Evolutionary conservation across 768 basidiomycete species (phyloP).

Genomic region (Lactifluus pinguis): DNA sequence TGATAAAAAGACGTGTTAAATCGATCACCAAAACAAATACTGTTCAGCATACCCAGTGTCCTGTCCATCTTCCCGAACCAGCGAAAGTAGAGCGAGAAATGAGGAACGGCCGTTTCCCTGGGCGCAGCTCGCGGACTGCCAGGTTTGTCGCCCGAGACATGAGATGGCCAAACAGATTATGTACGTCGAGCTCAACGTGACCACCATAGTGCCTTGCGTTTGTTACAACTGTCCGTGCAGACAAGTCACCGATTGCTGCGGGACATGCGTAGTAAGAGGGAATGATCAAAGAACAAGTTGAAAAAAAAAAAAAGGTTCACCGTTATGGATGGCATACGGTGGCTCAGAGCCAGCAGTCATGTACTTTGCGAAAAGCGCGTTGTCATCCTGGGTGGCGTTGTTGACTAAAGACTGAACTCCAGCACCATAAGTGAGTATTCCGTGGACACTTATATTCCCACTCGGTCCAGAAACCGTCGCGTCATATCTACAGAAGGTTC

Average conservation of each 20-base stretch:
- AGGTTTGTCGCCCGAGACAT: slow-evolving; percentile 58
- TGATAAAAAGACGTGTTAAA: not conserved
- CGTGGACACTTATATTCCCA: slow-evolving; percentile 68
- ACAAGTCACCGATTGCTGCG: slow-evolving; percentile 44
- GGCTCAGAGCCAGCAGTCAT: slow-evolving; percentile 46
- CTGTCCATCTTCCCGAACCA: slow-evolving; percentile 59
- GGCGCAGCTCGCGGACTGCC: slow-evolving; percentile 43
- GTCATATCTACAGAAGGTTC: slow-evolving; percentile 42
- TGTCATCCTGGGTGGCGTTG: not conserved
- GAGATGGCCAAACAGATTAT: slow-evolving; percentile 67
- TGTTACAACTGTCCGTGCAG: slow-evolving; percentile 48
- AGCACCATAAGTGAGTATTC: slow-evolving; percentile 43
- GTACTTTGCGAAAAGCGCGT: slow-evolving; percentile 28
- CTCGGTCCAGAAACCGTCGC: slow-evolving; percentile 51
- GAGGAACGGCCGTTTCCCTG: slow-evolving; percentile 59
- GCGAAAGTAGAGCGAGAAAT: slow-evolving; percentile 65
- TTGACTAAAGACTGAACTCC: slow-evolving; percentile 16
- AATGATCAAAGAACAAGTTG: not conserved
- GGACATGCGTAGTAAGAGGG: not conserved
- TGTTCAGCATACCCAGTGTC: slow-evolving; percentile 49
- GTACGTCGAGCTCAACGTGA: slow-evolving; percentile 53
- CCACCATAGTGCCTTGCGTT: slow-evolving; percentile 65
- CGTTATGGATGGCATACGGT: slow-evolving; percentile 66
- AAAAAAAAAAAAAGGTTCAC: slow-evolving; percentile 27
- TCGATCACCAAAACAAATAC: not conserved